These are phyloP conservation scores for Colletotrichum scovillei DNA, from an alignment of 2,329 filamentous ascomycete genomes.

Conservation along the genomic window DNA sequence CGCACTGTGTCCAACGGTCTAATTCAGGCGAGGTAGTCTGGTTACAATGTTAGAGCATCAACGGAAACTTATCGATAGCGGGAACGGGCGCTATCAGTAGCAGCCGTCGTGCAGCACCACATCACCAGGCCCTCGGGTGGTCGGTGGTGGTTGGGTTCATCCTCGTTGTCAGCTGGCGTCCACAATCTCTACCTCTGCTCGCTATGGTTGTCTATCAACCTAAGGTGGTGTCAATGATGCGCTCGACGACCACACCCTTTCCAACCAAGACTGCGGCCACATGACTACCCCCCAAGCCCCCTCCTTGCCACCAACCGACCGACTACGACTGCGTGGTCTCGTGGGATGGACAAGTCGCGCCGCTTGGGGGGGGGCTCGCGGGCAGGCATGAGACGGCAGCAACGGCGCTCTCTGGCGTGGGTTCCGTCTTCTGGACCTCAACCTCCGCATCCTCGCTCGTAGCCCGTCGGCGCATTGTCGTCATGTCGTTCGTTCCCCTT, in stretches of 20 bases:
- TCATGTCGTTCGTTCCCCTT: constrained; percentile 1
- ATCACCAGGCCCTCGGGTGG: neutral
- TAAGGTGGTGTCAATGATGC: constrained; percentile 5
- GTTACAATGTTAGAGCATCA: neutral
- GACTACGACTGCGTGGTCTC: constrained; percentile 3
- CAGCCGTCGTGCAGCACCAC: neutral
- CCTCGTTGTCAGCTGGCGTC: neutral
- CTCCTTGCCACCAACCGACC: neutral
- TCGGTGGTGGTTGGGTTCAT: neutral
- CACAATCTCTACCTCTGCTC: neutral
- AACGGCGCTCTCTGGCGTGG: constrained; percentile 1
- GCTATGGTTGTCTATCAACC: neutral
- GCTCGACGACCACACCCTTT: constrained; percentile 24
- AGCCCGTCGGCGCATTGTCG: neutral
- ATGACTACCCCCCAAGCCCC: constrained; percentile 16
- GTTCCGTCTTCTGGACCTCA: neutral
- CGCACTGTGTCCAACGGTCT: neutral
- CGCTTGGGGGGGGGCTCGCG: neutral
- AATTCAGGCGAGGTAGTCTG: neutral
- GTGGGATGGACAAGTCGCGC: constrained; percentile 12
- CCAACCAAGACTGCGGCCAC: constrained; percentile 11
- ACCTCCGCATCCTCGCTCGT: neutral
- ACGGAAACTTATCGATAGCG: constrained; percentile 27
- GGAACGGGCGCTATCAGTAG: constrained; percentile 4
- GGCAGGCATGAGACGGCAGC: neutral